Evolutionary conservation across 2,329 filamentous ascomycete genomes (phyloP).

Genomic region (Microdochium nivale): DNA sequence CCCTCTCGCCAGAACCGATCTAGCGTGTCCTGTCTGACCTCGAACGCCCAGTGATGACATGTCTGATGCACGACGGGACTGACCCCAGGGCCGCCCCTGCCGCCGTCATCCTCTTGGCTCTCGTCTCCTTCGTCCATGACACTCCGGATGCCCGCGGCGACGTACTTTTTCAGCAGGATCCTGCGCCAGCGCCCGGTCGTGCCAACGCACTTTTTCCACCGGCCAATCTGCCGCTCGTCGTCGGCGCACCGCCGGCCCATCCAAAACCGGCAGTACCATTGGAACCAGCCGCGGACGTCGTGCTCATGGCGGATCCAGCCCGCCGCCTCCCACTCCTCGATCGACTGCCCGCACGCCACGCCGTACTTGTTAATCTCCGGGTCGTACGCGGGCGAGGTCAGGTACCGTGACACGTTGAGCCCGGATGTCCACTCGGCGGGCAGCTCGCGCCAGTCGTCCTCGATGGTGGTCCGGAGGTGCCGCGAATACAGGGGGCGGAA

Average conservation of each 20-base stretch:
- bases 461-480: constrained; percentile 28
- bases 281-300: constrained; percentile 47
- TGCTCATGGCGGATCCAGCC: constrained; percentile 46
- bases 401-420: constrained; percentile 26
- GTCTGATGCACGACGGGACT: constrained; percentile 49
- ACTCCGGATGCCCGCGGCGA: constrained; percentile 25
- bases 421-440: constrained; percentile 32
- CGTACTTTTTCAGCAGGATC: constrained; percentile 42
- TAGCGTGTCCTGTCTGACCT: constrained; percentile 38
- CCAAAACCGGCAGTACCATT: constrained; percentile 47
- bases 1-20: constrained; percentile 34
- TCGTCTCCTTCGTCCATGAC: constrained; percentile 34
- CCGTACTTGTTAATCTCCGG: constrained; percentile 42
- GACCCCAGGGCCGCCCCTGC: constrained; percentile 23
- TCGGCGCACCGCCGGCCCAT: constrained; percentile 39
- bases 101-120: constrained; percentile 14
- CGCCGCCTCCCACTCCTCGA: constrained; percentile 45
- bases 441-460: constrained; percentile 37
- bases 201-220: constrained; percentile 45
- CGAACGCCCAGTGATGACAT: constrained; percentile 47
- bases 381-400: constrained; percentile 32
- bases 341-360: constrained; percentile 41
- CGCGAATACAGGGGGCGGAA: constrained; percentile 37
- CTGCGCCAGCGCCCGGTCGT: constrained; percentile 40
- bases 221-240: constrained; percentile 39